Conservation (phyloP, 768 basidiomycete species). For the Pholiota molesta region DNA sequence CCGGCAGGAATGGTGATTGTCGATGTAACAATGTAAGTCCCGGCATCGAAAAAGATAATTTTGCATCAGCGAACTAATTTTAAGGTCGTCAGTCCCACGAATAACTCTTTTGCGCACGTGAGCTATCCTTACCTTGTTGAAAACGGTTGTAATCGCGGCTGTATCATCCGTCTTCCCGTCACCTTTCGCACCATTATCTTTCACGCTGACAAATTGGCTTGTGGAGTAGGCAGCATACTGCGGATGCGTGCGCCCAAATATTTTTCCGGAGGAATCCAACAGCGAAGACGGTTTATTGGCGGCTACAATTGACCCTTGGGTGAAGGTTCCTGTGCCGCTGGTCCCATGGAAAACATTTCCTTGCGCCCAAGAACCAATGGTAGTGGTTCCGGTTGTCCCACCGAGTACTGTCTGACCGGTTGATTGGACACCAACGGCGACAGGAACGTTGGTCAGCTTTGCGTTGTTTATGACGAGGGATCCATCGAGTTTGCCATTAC, state of each 20-base stretch:
- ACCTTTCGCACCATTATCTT: slow-evolving; percentile 69
- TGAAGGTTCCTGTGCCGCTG: slow-evolving; percentile 43
- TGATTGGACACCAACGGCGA: slow-evolving; percentile 55
- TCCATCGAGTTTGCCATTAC: slow-evolving; percentile 50
- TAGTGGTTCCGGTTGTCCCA: slow-evolving; percentile 35
- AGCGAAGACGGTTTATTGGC: slow-evolving; percentile 59
- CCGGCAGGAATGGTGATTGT: slow-evolving; percentile 59
- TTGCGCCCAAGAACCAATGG: slow-evolving; percentile 73
- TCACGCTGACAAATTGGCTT: slow-evolving; percentile 73
- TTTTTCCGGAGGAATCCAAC: slow-evolving; percentile 56
- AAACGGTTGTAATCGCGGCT: slow-evolving; percentile 60
- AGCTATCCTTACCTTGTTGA: slow-evolving; percentile 48
- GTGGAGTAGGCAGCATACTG: slow-evolving; percentile 67
- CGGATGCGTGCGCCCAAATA: slow-evolving; percentile 67
- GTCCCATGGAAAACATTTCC: slow-evolving; percentile 71
- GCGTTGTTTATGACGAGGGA: slow-evolving; percentile 71
- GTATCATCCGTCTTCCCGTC: slow-evolving; percentile 83
- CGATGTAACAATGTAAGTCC: slow-evolving; percentile 57
- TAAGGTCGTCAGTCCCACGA: slow-evolving; percentile 24
- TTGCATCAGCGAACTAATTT: slow-evolving; percentile 63
- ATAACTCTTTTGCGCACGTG: neutral
- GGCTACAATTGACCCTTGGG: slow-evolving; percentile 50
- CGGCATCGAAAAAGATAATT: slow-evolving; percentile 82
- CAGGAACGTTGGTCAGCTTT: slow-evolving; percentile 59
- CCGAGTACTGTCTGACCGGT: slow-evolving; percentile 52